These are phyloP conservation scores for Pseudopyricularia cyperi DNA, from an alignment of 2,329 filamentous ascomycete genomes.

Conservation along the genomic window DNA sequence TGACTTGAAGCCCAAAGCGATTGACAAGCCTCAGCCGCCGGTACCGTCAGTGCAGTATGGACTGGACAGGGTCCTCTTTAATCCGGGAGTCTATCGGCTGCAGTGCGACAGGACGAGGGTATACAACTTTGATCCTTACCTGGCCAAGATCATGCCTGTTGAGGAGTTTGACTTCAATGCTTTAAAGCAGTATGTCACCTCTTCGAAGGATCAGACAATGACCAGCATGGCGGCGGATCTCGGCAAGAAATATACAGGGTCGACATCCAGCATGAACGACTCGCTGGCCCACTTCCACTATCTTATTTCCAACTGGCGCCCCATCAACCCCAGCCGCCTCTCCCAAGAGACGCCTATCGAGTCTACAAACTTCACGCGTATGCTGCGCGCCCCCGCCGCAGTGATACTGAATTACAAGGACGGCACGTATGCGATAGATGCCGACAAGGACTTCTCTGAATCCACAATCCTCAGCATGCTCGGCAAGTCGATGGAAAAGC, in stretches of 20 bases:
- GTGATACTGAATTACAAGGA: constrained; percentile 74
- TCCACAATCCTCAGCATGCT: constrained; percentile 83
- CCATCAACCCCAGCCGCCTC: constrained; percentile 59
- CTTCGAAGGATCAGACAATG: constrained; percentile 67
- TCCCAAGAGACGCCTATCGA: constrained; percentile 24
- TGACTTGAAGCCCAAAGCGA: constrained; percentile 15
- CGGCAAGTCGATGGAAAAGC: constrained; percentile 92
- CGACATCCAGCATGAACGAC: constrained; percentile 91
- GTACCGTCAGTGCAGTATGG: constrained; percentile 58
- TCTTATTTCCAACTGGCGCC: constrained; percentile 72
- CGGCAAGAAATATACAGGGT: constrained; percentile 75
- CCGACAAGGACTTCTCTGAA: constrained; percentile 80
- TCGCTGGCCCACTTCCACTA: constrained; percentile 86
- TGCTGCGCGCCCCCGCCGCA: constrained; percentile 62
- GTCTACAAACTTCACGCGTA: constrained; percentile 53
- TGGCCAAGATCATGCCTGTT: constrained; percentile 86
- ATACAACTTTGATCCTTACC: constrained; percentile 94
- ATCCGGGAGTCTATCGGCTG: constrained; percentile 80
- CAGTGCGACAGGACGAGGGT: constrained; percentile 80
- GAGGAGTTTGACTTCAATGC: constrained; percentile 85
- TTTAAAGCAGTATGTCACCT: constrained; percentile 78
- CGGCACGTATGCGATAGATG: constrained; percentile 86
- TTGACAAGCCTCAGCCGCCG: constrained; percentile 18
- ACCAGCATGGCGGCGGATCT: constrained; percentile 53
- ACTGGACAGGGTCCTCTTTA: constrained; percentile 86